Percentiles rank a stretch among this genome's conserved stretches.
Conservation (phyloP, 176 grass and related monocot species). For the Ampelocalamus luodianensis region DNA sequence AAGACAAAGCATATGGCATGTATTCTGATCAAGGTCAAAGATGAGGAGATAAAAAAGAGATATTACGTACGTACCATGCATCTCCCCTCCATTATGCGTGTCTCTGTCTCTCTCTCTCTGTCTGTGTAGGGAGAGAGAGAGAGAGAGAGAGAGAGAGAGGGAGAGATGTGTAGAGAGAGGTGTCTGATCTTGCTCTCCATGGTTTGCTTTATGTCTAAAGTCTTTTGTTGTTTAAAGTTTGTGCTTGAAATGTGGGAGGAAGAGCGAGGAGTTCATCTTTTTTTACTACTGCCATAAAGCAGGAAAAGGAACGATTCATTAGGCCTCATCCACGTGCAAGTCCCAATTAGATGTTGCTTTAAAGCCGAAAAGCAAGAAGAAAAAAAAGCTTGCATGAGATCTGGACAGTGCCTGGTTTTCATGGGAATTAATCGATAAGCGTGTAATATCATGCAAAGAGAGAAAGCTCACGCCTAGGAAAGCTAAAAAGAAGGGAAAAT, state of each 20-base stretch:
- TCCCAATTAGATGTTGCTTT: neutral
- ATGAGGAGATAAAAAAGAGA: neutral
- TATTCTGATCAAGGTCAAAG: slow-evolving; percentile 5
- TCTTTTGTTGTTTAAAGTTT: slow-evolving; percentile 24
- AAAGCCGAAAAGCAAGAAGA: neutral
- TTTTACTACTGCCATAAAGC: slow-evolving; percentile 19
- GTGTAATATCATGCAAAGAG: neutral
- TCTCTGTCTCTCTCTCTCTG: neutral
- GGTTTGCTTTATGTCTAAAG: slow-evolving; percentile 26
- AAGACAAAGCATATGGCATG: neutral
- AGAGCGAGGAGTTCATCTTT: neutral
- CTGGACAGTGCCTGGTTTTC: slow-evolving; percentile 29
- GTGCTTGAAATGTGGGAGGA: slow-evolving; percentile 11
- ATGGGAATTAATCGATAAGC: neutral
- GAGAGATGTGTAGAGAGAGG: neutral
- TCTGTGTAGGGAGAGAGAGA: too few species aligned
- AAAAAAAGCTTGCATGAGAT: slow-evolving; percentile 5
- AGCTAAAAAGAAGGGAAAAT: neutral
- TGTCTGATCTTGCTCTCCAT: neutral
- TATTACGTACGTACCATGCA: neutral
- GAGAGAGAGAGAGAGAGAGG: too few species aligned
- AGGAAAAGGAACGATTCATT: slow-evolving; percentile 10
- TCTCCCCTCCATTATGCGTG: neutral
- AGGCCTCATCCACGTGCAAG: slow-evolving; percentile 19
- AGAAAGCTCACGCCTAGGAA: neutral